A percentile compares a stretch with the other conserved stretches of the same genome.
Conservation (phyloP, 2,329 filamentous ascomycete species). For the Penicillium psychrosexuale region DNA sequence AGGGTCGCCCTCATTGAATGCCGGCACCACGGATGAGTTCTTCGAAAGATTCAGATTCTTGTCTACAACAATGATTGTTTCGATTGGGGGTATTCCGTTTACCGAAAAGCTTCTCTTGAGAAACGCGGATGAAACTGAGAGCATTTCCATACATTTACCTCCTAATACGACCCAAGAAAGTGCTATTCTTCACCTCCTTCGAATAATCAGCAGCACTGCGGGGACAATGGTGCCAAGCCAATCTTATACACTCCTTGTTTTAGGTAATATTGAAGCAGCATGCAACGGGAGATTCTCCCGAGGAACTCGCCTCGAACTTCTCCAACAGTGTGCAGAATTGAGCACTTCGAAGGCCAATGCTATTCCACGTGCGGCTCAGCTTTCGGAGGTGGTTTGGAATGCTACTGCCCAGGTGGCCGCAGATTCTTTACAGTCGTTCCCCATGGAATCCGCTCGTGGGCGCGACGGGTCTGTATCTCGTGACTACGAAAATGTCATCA, state of each 20-base stretch:
- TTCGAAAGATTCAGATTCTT: slow-evolving; percentile 53
- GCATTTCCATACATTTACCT: slow-evolving; percentile 34
- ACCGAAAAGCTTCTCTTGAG: slow-evolving; percentile 49
- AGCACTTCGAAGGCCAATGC: slow-evolving; percentile 17
- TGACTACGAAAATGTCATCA: slow-evolving; percentile 67
- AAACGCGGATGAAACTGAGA: slow-evolving; percentile 54
- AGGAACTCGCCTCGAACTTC: slow-evolving; percentile 37
- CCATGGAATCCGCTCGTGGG: slow-evolving; percentile 40
- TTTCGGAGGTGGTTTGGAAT: slow-evolving; percentile 35
- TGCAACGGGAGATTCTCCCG: slow-evolving; percentile 35
- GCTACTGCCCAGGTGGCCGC: slow-evolving; percentile 33
- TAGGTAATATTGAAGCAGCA: slow-evolving; percentile 32
- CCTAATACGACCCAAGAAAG: slow-evolving; percentile 31
- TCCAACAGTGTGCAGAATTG: slow-evolving; percentile 38
- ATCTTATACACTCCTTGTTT: slow-evolving; percentile 31
- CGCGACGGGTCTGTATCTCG: slow-evolving; percentile 56
- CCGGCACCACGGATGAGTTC: slow-evolving; percentile 37
- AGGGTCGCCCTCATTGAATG: slow-evolving; percentile 45
- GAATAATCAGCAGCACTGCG: slow-evolving; percentile 29
- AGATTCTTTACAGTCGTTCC: slow-evolving; percentile 41
- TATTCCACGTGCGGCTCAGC: slow-evolving; percentile 6
- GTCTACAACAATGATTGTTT: slow-evolving; percentile 49
- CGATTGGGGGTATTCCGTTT: slow-evolving; percentile 51
- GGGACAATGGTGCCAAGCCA: slow-evolving; percentile 18
- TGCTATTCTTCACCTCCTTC: slow-evolving; percentile 41